A percentile compares a stretch with the other conserved stretches of the same genome.
Conservation (phyloP, 345 rosid genomes). For the Salix arbutifolia region DNA sequence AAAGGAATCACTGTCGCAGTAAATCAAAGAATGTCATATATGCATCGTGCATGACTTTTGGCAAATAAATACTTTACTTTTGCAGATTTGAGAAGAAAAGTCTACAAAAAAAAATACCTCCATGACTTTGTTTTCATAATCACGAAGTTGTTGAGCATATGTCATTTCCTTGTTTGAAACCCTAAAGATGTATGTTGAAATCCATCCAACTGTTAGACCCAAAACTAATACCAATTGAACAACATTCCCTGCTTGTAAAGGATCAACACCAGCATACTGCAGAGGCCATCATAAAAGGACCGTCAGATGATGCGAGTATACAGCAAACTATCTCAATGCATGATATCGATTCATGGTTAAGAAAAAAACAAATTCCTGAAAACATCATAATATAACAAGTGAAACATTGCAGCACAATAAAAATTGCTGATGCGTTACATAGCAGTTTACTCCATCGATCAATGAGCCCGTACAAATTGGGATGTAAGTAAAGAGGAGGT, state of each 20-base stretch:
- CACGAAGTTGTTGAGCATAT: constrained; percentile 85
- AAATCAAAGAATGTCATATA: not conserved
- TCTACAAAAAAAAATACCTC: constrained; percentile 42
- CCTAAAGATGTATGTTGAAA: constrained; percentile 81
- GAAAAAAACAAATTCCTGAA: no score
- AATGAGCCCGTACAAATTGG: not conserved
- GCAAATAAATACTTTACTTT: not conserved
- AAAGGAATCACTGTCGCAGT: not conserved
- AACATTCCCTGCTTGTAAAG: constrained; percentile 84
- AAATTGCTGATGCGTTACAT: no score
- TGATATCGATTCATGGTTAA: not conserved
- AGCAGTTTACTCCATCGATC: not conserved
- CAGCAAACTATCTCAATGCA: not conserved
- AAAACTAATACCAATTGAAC: constrained; percentile 77
- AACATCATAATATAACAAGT: not conserved
- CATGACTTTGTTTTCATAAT: constrained; percentile 92
- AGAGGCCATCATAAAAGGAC: constrained; percentile 5
- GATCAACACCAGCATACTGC: constrained; percentile 84
- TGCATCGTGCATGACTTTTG: not conserved
- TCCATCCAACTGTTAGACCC: constrained; percentile 93
- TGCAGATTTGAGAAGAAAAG: not conserved
- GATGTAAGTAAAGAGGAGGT: not conserved
- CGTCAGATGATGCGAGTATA: not conserved
- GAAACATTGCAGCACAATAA: not conserved
- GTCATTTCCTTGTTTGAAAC: constrained; percentile 99